Conservation (phyloP, 1,139 yeast species). For the Candida gigantensis region DNA sequence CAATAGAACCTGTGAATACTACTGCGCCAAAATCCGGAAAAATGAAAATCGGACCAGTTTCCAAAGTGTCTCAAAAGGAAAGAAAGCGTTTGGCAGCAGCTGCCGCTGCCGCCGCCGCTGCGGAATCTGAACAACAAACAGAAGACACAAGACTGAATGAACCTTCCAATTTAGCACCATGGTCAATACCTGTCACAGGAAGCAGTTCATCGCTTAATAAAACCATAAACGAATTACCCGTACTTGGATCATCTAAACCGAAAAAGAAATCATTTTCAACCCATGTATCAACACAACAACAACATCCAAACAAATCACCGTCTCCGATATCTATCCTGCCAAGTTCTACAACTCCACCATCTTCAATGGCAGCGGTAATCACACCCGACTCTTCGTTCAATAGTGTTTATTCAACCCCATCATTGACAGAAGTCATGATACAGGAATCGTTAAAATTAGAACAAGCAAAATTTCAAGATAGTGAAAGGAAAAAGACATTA, state of each 20-base stretch:
- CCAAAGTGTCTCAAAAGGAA: slow-evolving; percentile 53
- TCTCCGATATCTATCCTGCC: slow-evolving; percentile 3
- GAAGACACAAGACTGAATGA: neutral
- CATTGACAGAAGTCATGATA: slow-evolving; percentile 40
- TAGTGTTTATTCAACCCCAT: slow-evolving; percentile 20
- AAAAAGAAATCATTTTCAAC: slow-evolving; percentile 7
- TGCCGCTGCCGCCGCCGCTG: slow-evolving; percentile 4
- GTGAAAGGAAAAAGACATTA: slow-evolving; percentile 45
- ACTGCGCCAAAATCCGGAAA: slow-evolving; percentile 23
- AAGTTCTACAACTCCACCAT: neutral
- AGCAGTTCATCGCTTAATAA: slow-evolving; percentile 1
- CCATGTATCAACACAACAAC: neutral
- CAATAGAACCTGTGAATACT: neutral
- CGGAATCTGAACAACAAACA: neutral
- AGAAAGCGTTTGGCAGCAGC: slow-evolving; percentile 35
- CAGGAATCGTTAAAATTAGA: slow-evolving; percentile 51
- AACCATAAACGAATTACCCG: slow-evolving; percentile 14
- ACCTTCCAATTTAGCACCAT: slow-evolving; percentile 9
- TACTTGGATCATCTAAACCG: slow-evolving; percentile 13
- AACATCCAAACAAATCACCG: slow-evolving; percentile 4
- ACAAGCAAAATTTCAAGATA: slow-evolving; percentile 29
- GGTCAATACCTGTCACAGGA: slow-evolving; percentile 7
- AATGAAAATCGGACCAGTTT: slow-evolving; percentile 36
- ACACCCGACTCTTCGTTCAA: slow-evolving; percentile 12
- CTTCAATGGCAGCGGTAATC: slow-evolving; percentile 9